These are phyloP conservation scores for Aphanomyces stellatus DNA, from an alignment of 352 stramenopile species.

Conservation along the genomic window DNA sequence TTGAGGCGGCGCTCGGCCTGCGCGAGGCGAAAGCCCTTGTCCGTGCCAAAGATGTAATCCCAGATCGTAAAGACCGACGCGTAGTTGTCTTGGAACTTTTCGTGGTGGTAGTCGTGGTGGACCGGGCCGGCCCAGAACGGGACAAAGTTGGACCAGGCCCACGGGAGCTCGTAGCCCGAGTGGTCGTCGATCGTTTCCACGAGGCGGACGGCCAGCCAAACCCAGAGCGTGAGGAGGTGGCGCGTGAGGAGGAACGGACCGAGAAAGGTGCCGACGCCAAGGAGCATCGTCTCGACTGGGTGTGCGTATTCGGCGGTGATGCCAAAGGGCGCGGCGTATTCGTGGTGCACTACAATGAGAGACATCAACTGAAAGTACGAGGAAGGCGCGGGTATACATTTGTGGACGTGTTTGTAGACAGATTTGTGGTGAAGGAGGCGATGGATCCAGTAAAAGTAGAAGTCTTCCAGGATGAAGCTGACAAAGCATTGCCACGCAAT, in stretches of 20 bases:
- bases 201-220: slow-evolving; percentile 21
- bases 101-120: slow-evolving; percentile 22
- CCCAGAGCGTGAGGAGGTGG: slow-evolving; percentile 21
- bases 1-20: not conserved
- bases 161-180: slow-evolving; percentile 21
- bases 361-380: not conserved
- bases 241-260: slow-evolving; percentile 18
- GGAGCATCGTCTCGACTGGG: slow-evolving; percentile 19
- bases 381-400: not conserved
- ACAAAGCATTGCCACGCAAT: slow-evolving; percentile 20
- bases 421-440: slow-evolving; percentile 22
- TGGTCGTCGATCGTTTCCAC: slow-evolving; percentile 22
- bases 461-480: slow-evolving; percentile 21
- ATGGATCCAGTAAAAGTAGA: slow-evolving; percentile 24
- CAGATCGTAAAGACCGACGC: slow-evolving; percentile 22
- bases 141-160: slow-evolving; percentile 11
- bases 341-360: slow-evolving; percentile 18
- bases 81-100: slow-evolving; percentile 24
- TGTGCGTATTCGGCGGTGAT: slow-evolving; percentile 22
- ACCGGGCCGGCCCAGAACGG: slow-evolving; percentile 21
- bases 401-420: slow-evolving; percentile 25
- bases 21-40: slow-evolving; percentile 7
- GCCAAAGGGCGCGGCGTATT: slow-evolving; percentile 19
- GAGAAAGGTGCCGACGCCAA: slow-evolving; percentile 20
- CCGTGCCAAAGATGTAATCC: slow-evolving; percentile 21